Percentiles rank a stretch among this genome's conserved stretches.
Evolutionary conservation across 257 asterid species (phyloP).

Genomic region (Knoxia roxburghii): DNA sequence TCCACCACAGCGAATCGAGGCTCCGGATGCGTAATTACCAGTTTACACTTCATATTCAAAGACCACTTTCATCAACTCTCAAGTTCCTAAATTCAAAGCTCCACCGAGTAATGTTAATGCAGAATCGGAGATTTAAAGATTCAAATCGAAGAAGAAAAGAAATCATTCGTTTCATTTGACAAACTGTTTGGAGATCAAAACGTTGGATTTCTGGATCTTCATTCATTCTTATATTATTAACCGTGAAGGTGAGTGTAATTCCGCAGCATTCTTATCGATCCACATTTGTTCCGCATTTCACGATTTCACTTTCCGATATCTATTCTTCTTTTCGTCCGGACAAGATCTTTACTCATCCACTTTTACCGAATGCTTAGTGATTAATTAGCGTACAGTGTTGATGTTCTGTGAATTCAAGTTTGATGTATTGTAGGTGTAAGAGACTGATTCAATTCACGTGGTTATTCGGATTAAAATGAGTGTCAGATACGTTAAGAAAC

Average conservation of each 20-base stretch:
- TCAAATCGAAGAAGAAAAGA: not conserved
- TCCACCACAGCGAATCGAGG: not conserved
- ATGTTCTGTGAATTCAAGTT: not conserved
- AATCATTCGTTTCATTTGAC: too few relatives aligned
- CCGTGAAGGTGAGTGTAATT: constrained; percentile 4
- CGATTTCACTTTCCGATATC: not conserved
- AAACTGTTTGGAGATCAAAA: too few relatives aligned
- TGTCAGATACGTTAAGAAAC: not conserved
- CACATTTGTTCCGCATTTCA: not conserved
- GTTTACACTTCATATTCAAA: too few relatives aligned
- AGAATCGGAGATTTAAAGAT: not conserved
- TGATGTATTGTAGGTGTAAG: not conserved
- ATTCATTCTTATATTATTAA: not conserved
- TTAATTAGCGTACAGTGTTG: not conserved
- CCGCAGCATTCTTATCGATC: not conserved
- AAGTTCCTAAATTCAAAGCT: not conserved
- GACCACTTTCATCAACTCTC: not conserved
- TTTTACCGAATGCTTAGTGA: not conserved
- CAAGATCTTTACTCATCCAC: not conserved
- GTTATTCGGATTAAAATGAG: not conserved
- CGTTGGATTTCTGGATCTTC: constrained; percentile 13
- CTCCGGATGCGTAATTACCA: not conserved
- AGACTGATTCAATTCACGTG: not conserved
- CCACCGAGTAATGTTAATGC: not conserved
- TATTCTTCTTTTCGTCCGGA: not conserved